phyloP scores from a whole-genome alignment of 768 basidiomycete genomes.

The Serendipita sp. region DNA sequence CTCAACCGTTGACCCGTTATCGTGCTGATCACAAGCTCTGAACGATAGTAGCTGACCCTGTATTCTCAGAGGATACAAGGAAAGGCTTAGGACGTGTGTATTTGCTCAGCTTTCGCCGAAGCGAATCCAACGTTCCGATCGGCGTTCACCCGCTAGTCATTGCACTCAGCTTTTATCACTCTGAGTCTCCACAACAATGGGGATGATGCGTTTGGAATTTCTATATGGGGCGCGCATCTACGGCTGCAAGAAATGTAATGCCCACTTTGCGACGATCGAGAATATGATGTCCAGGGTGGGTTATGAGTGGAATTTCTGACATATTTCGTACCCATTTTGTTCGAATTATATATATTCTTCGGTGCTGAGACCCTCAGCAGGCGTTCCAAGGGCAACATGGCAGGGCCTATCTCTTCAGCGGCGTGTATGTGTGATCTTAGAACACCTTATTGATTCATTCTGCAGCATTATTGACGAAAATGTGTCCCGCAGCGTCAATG shows the following conservation, averaged over 20 bases:
- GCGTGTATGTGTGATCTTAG: constrained; percentile 49
- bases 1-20: too few relatives aligned
- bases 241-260: constrained; percentile 73
- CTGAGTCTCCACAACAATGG: constrained; percentile 34
- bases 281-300: constrained; percentile 79
- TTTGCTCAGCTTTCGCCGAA: too few relatives aligned
- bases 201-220: constrained; percentile 80
- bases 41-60: neutral
- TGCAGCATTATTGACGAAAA: constrained; percentile 13
- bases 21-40: too few relatives aligned
- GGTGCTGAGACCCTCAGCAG: constrained; percentile 27
- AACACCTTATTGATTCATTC: neutral
- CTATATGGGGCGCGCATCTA: constrained; percentile 75
- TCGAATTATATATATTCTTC: neutral
- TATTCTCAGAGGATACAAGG: neutral
- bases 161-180: too few relatives aligned
- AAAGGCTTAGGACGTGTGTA: too few relatives aligned
- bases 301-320: constrained; percentile 9
- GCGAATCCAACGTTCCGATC: too few relatives aligned
- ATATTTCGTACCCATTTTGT: neutral
- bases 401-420: constrained; percentile 84
- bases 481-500: constrained; percentile 54
- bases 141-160: too few relatives aligned
- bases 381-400: constrained; percentile 97
- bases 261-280: constrained; percentile 82